Conservation (phyloP, 306 rosid genomes). For the Canavalia gladiata region DNA sequence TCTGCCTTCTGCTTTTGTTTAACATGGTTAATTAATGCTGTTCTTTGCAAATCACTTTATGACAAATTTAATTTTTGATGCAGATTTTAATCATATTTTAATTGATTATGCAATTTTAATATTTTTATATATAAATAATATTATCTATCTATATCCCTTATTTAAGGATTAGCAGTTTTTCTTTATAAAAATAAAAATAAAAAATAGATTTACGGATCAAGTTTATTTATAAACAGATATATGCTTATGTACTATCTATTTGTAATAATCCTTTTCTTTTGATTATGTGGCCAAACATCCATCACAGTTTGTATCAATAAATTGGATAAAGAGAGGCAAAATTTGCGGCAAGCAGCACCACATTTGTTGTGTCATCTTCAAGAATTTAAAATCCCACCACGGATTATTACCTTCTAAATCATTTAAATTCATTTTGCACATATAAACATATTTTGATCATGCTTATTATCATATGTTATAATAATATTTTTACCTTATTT, state of each 20-base stretch:
- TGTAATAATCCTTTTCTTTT: no score
- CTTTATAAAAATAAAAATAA: no score
- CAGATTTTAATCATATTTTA: background rate
- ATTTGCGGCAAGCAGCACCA: background rate
- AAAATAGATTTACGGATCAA: no score
- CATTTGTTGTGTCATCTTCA: background rate
- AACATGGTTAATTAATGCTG: background rate
- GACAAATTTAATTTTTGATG: background rate
- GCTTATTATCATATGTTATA: no score
- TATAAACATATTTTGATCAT: no score
- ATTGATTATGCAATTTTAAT: no score
- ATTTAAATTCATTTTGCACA: conserved; percentile 10
- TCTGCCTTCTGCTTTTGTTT: background rate
- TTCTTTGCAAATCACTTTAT: background rate
- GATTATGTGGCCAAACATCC: conserved; percentile 6
- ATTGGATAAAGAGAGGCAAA: background rate
- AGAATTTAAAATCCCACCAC: conserved; percentile 7
- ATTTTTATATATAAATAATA: no score
- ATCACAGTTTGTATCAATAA: background rate
- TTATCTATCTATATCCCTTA: no score
- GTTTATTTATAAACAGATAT: no score
- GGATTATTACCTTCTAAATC: background rate
- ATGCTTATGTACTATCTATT: no score
- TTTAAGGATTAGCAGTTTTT: no score
- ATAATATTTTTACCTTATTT: no score